phyloP scores from a whole-genome alignment of 176 grass and related monocot genomes.

The Lolium multiflorum region DNA sequence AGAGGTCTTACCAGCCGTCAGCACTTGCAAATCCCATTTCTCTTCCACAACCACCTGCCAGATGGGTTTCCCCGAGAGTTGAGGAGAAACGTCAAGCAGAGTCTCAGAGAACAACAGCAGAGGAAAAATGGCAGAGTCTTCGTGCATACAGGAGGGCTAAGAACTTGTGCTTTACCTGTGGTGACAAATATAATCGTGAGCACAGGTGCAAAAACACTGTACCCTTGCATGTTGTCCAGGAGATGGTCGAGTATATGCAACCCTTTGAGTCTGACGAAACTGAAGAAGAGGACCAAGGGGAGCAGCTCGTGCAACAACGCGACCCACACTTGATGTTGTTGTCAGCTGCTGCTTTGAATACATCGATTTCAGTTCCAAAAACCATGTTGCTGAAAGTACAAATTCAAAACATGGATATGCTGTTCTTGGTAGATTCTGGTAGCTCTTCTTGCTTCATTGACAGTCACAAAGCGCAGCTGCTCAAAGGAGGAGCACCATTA shows the following conservation, averaged over 20 bases:
- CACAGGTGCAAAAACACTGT: accelerated
- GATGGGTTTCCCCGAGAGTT: neutral
- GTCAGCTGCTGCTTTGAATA: no score
- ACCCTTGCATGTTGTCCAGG: neutral
- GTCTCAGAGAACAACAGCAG: neutral
- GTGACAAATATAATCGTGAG: accelerated
- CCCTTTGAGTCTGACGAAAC: neutral
- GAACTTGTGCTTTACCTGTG: neutral
- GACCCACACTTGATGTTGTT: neutral
- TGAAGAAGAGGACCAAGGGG: neutral
- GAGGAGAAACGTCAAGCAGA: neutral
- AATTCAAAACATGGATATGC: no score
- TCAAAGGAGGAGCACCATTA: neutral
- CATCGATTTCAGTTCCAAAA: no score
- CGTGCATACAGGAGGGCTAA: neutral
- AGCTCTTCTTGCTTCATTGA: no score
- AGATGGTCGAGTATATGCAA: neutral
- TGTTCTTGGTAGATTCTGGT: no score
- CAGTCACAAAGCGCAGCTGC: no score
- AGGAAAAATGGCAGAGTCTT: neutral
- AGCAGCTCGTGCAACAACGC: neutral
- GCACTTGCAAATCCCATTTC: no score
- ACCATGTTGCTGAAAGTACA: no score
- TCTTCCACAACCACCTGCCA: no score
- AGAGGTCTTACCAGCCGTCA: no score